Base-by-base conservation (phyloP, 1,284 basidiomycete species). In the Pascua sp. region DNA sequence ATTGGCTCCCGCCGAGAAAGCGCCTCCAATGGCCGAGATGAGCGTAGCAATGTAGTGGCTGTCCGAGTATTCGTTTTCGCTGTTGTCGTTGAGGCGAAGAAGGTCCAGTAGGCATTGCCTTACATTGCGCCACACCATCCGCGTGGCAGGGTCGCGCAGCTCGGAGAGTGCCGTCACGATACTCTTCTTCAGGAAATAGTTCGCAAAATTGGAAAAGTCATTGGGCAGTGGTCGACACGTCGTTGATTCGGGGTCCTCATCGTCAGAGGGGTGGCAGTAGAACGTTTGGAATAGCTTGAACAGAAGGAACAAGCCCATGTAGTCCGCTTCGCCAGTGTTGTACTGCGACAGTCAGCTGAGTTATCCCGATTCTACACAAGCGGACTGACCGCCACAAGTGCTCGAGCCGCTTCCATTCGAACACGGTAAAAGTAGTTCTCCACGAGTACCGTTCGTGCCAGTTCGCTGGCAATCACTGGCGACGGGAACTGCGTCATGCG, bases 381-480 rank as follows among this genome's bases (percentile, higher is more conserved):
- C 38, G 47, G 24, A 81, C 89, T 72, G 72, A 95, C 92, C 42
- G 83, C 83, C 49, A 93, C 86, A 39, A 98, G 82, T 1, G 91
- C 91, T 45, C 86, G 78, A 5, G 90, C 91, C 1, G 96, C 96
- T 77, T 98, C 96, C 76, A 91, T 93, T 11, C 96, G 88, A 54
- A 98, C 90, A n/a, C 94, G 88, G 75, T 89, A 96, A 77, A 90
- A 98, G 78, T 98, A 98, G 72, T 97, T 97, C 42, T 89, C 86
- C 18, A 98, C 94, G 32, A 98, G 82, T 5, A 96, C 88, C 0
- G 92, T 93, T 77, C 92, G 91, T 32, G 92, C 92, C 53, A 98
- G 81, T 36, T 90, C 80, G 59, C 91, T 95, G 38, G 93, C 93
- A 17, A 96, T 88, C 63, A 98, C 90, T 0, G 90, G 84, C 5